Base-by-base conservation (phyloP, 1,284 basidiomycete species). In the Naganishia cerealis region DNA sequence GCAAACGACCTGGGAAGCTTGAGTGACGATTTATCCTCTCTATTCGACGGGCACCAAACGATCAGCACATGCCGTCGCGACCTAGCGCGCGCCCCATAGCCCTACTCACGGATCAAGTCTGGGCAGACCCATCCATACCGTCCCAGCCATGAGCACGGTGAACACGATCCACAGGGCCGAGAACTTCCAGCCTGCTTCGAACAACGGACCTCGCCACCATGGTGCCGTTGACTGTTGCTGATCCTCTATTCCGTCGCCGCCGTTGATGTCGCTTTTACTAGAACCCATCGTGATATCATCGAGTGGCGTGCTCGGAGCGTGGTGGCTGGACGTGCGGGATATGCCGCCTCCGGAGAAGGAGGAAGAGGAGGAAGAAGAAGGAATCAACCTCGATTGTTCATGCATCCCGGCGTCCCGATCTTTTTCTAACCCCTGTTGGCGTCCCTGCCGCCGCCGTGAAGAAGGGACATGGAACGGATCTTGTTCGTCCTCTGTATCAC, bases 121-220 rank as follows among this genome's bases (percentile, higher is more conserved):
- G 1, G 92, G 92, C 62, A 94, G 82, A 0, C 91, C 89, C 12
- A 91, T 81, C 85, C 86, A 92, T 38, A 94, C 84, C 0, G 85
- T 89, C 7, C 87, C 87, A 1, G 88, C 88, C 1, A 94, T 86
- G 21, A 92, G 61, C 2, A 85, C 67, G 1, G 87, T 87, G 75
- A 90, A 89, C 42, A 88, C 67, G 56, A 87, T 67, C 75, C 95
- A 94, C 67, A 95, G 84, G 24, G 84, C 81, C 16, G 87, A 86
- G 84, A 94, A 90, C 83, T 93, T 92, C 68, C 93, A 79, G 0
- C 88, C 88, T 0, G 92, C 90, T 75, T 86, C 85, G 78, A 91
- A 82, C 70, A 94, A 83, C 42, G 92, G 85, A 52, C 83, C 78
- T 18, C 74, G 69, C 61, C 78, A 79, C 78, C 79, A 81, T 38